Percentiles rank a stretch among this genome's conserved stretches.
Conservation (phyloP, 225 moss, liverwort and hornwort genomes). For the Bryoerythrophyllum caledonicum region DNA sequence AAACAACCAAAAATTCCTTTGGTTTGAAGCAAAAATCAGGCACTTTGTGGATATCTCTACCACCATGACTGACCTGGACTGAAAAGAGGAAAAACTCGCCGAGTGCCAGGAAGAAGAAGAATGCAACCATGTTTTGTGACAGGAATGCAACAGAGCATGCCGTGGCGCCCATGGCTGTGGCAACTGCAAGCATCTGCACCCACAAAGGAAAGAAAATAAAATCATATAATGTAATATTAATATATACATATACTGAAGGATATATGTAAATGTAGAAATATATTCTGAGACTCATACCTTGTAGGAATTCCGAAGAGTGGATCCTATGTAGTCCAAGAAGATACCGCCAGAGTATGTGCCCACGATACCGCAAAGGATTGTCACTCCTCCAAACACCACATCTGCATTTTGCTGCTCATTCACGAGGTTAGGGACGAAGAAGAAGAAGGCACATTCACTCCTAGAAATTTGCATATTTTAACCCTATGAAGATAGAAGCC, state of each 20-base stretch:
- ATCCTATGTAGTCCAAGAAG: conserved; percentile 72
- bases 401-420: conserved; percentile 72
- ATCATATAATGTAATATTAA: background rate
- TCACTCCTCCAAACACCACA: conserved; percentile 77
- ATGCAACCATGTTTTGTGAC: conserved; percentile 43
- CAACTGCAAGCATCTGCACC: conserved; percentile 59
- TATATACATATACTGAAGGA: no score
- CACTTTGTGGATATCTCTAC: no score
- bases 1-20: background rate
- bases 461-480: background rate
- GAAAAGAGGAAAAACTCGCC: conserved; percentile 92
- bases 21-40: no score
- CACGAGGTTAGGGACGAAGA: background rate
- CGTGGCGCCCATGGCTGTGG: conserved; percentile 62
- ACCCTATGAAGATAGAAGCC: no score
- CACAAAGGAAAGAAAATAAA: conserved; percentile 15
- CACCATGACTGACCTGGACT: conserved; percentile 51
- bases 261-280: background rate
- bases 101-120: conserved; percentile 69
- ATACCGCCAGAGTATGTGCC: conserved; percentile 82
- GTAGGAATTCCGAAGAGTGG: conserved; percentile 74
- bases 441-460: background rate
- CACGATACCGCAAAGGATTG: conserved; percentile 78
- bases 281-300: conserved; percentile 37
- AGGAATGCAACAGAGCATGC: conserved; percentile 67